phyloP scores from a whole-genome alignment of 2,329 filamentous ascomycete genomes.

The Trichoderma aggressivum region DNA sequence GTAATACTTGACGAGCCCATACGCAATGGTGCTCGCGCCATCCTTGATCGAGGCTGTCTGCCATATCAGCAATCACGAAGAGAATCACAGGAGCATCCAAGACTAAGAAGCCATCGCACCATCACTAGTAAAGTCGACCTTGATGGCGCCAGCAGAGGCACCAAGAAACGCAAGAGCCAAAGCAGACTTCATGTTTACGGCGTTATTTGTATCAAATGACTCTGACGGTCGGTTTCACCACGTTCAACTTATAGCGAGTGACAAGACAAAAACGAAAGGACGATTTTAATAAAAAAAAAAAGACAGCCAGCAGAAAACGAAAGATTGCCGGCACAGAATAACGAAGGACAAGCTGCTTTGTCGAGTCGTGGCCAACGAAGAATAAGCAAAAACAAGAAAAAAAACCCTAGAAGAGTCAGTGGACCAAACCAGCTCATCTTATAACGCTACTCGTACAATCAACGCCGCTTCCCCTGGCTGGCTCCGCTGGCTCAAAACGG shows the following conservation, averaged over 20 bases:
- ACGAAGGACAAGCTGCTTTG: constrained; percentile 8
- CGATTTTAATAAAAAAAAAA: neutral
- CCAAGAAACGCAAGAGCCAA: constrained; percentile 13
- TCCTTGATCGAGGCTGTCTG: constrained; percentile 19
- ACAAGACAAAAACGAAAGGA: neutral
- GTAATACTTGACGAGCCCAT: constrained; percentile 41
- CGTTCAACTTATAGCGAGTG: neutral
- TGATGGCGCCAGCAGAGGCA: constrained; percentile 6
- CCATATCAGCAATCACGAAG: neutral
- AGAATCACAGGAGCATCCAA: neutral
- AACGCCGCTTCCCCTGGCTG: neutral
- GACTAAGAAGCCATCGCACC: neutral
- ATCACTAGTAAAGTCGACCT: neutral
- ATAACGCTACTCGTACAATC: neutral
- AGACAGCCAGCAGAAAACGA: neutral
- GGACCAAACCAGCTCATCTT: constrained; percentile 1
- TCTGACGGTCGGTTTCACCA: neutral
- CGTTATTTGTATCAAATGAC: neutral
- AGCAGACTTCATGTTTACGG: neutral
- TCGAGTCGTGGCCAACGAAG: neutral
- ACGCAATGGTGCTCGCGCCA: constrained; percentile 40
- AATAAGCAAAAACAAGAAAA: too few species aligned
- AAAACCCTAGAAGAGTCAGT: neutral
- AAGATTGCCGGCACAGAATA: neutral
- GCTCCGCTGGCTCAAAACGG: neutral